A percentile compares a stretch with the other conserved stretches of the same genome.
Evolutionary conservation across 2,329 filamentous ascomycete genomes (phyloP).

Genomic region (Phialophora tarda): DNA sequence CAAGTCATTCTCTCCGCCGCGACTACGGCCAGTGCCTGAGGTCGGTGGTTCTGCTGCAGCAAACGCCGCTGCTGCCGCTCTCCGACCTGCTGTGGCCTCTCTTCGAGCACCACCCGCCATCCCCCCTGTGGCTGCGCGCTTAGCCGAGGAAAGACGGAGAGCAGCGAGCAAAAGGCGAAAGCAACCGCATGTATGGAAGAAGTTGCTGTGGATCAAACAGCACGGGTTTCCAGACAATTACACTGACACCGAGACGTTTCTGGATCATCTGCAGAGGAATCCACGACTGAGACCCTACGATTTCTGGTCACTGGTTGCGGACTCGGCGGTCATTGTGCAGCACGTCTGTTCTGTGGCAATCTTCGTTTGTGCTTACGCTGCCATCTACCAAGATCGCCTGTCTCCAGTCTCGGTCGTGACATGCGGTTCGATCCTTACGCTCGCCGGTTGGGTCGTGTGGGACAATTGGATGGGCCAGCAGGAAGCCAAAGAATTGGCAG

Average conservation of each 20-base stretch:
- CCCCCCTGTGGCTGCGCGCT: conserved; percentile 44
- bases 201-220: conserved; percentile 97
- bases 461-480: conserved; percentile 85
- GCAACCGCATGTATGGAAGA: conserved; percentile 83
- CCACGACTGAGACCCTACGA: conserved; percentile 93
- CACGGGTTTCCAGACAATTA: conserved; percentile 91
- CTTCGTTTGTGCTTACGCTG: conserved; percentile 91
- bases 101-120: conserved; percentile 50
- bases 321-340: conserved; percentile 95
- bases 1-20: conserved; percentile 66
- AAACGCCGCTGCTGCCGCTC: conserved; percentile 49
- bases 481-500: conserved; percentile 50
- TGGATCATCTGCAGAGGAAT: conserved; percentile 94
- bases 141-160: conserved; percentile 56
- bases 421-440: conserved; percentile 80
- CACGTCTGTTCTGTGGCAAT: conserved; percentile 95
- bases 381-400: conserved; percentile 85
- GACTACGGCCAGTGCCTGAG: conserved; percentile 50
- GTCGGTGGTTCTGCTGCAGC: conserved; percentile 52
- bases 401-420: conserved; percentile 87
- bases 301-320: conserved; percentile 95
- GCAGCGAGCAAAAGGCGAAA: conserved; percentile 69
- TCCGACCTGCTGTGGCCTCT: conserved; percentile 47
- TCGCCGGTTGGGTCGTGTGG: conserved; percentile 88
- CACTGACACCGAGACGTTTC: conserved; percentile 93